Percentiles rank a stretch among this genome's conserved stretches.
phyloP scores from a whole-genome alignment of 139 green algal species.

The Ettlia oleoabundans region DNA sequence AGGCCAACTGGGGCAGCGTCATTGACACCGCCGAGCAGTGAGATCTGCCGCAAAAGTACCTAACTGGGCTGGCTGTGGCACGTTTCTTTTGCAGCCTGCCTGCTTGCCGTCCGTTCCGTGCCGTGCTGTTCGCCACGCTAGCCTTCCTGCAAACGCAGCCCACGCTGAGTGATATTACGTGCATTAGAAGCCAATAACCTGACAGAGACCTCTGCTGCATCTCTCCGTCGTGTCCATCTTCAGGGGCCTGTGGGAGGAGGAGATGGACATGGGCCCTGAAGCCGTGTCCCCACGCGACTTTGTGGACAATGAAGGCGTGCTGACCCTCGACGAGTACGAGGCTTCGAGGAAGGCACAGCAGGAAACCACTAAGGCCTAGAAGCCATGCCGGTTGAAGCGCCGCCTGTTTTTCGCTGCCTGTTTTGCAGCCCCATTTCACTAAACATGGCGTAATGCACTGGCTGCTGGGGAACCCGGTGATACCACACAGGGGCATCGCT shows the following conservation, averaged over 20 bases:
- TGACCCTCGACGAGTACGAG: slow-evolving; percentile 21
- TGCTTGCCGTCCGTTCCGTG: neutral
- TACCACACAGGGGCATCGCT: too few relatives aligned
- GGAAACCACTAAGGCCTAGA: neutral
- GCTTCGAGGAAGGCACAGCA: neutral
- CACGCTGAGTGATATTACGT: too few relatives aligned
- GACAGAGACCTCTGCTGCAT: neutral
- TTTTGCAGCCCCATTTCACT: too few relatives aligned
- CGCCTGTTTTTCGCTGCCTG: too few relatives aligned
- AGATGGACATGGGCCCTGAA: neutral
- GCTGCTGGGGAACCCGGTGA: too few relatives aligned
- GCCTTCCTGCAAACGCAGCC: too few relatives aligned
- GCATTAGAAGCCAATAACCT: too few relatives aligned
- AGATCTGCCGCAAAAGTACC: too few relatives aligned
- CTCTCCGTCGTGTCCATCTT: neutral
- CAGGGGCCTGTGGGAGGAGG: neutral
- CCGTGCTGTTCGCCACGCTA: too few relatives aligned
- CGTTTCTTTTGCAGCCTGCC: neutral
- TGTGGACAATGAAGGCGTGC: slow-evolving; percentile 2
- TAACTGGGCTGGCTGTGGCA: neutral
- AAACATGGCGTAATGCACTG: too few relatives aligned
- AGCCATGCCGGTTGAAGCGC: too few relatives aligned
- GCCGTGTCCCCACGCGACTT: slow-evolving; percentile 12
- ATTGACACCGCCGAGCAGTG: neutral
- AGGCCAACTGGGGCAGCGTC: slow-evolving; percentile 73